phyloP scores from a whole-genome alignment of 2,329 filamentous ascomycete species.

The Xylaria sp. region DNA sequence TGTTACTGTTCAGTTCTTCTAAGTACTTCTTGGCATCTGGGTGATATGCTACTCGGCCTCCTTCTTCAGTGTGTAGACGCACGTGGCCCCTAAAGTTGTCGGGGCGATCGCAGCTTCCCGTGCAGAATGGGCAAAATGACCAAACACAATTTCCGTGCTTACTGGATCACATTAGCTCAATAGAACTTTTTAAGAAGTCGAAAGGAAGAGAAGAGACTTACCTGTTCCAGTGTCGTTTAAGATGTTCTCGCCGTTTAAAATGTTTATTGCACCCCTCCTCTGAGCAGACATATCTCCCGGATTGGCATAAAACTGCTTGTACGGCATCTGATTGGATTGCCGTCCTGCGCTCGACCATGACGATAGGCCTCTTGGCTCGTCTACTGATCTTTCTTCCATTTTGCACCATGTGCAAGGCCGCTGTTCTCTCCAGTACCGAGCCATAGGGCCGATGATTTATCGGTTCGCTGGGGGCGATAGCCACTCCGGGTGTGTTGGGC shows the following conservation, averaged over 20 bases:
- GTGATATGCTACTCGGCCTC: conserved; percentile 49
- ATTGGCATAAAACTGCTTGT: background rate
- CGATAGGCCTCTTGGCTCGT: conserved; percentile 5
- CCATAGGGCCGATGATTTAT: conserved; percentile 22
- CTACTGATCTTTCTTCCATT: conserved; percentile 34
- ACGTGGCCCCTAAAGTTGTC: conserved; percentile 56
- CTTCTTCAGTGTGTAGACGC: conserved; percentile 49
- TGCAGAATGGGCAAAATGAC: conserved; percentile 37
- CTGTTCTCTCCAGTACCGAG: conserved; percentile 56
- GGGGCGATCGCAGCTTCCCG: conserved; percentile 49
- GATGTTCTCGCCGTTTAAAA: conserved; percentile 65
- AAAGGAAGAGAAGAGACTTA: conserved; percentile 44
- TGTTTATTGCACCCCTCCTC: conserved; percentile 51
- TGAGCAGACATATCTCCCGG: background rate
- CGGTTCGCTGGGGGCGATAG: background rate
- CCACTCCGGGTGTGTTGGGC: conserved; percentile 34
- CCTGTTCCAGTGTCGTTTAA: conserved; percentile 66
- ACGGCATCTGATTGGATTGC: conserved; percentile 41
- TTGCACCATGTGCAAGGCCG: conserved; percentile 56
- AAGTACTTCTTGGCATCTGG: conserved; percentile 43
- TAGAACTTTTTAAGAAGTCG: background rate
- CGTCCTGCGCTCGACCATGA: conserved; percentile 47
- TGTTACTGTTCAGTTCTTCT: conserved; percentile 43
- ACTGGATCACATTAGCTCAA: conserved; percentile 48
- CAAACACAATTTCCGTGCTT: conserved; percentile 40